A percentile compares a stretch with the other conserved stretches of the same genome.
Conservation (phyloP, 2,329 filamentous ascomycete species). For the Knoxdaviesia proteae region DNA sequence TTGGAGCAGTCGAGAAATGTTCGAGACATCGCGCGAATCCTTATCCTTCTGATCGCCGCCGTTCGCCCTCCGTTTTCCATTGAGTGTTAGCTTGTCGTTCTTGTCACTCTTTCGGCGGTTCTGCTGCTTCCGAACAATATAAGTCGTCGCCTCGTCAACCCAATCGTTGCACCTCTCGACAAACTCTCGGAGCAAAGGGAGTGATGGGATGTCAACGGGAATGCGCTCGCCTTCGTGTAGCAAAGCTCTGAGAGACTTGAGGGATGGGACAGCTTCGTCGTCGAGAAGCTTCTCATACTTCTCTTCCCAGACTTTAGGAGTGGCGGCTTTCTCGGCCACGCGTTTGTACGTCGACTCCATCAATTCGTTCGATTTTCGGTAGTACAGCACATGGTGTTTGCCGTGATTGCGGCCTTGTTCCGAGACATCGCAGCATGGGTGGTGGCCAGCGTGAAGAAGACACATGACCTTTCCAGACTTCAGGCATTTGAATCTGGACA, state of each 20-base stretch:
- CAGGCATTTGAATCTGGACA: constrained; percentile 75
- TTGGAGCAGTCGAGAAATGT: constrained; percentile 65
- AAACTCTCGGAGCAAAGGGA: constrained; percentile 66
- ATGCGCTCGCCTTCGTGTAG: constrained; percentile 92
- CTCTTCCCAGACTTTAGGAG: constrained; percentile 75
- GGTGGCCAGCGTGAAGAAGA: constrained; percentile 57
- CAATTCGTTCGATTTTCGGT: constrained; percentile 54
- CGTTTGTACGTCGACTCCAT: constrained; percentile 49
- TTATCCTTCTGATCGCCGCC: constrained; percentile 58
- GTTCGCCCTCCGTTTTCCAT: constrained; percentile 21
- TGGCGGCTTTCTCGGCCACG: constrained; percentile 65
- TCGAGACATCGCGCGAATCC: constrained; percentile 72
- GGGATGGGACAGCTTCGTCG: constrained; percentile 62
- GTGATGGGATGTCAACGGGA: constrained; percentile 66
- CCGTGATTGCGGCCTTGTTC: constrained; percentile 48
- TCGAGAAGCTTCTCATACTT: constrained; percentile 74
- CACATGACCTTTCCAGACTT: constrained; percentile 68
- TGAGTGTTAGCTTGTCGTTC: constrained; percentile 34
- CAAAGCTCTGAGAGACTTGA: constrained; percentile 68
- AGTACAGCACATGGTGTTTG: constrained; percentile 52
- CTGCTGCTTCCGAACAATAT: constrained; percentile 92
- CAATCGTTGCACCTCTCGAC: constrained; percentile 94
- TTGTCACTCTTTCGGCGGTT: constrained; percentile 91
- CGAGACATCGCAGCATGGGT: constrained; percentile 56
- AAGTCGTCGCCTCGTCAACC: constrained; percentile 92